Percentiles rank a stretch among this genome's conserved stretches.
Conservation (phyloP, 2,329 filamentous ascomycete genomes). For the Arthrobotrys musiformis region DNA sequence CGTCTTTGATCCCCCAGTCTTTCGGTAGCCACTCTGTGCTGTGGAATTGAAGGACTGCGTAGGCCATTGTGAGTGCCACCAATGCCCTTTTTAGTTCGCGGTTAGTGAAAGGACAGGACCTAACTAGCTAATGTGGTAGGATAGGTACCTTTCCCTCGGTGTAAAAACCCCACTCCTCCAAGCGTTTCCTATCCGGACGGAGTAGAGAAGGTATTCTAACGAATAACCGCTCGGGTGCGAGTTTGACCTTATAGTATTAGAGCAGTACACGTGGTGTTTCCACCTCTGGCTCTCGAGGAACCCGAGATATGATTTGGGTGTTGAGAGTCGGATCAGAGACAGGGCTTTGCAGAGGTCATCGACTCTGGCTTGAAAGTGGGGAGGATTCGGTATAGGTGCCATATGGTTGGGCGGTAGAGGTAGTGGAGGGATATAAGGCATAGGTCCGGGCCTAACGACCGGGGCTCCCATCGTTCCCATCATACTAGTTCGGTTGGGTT, state of each 20-base stretch:
- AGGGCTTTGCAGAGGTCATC: constrained; percentile 1
- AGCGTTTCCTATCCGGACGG: background rate
- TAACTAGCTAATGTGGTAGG: background rate
- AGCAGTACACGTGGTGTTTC: constrained; percentile 3
- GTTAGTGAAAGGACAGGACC: no score
- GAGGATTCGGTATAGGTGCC: background rate
- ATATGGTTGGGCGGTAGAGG: background rate
- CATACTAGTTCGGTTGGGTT: background rate
- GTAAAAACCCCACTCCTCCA: background rate
- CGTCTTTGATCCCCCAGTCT: background rate
- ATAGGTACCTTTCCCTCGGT: background rate
- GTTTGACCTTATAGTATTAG: background rate
- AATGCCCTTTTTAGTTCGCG: background rate
- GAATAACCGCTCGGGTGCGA: background rate
- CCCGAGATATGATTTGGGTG: background rate
- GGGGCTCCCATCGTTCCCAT: background rate
- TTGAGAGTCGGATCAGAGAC: background rate
- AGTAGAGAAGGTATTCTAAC: background rate
- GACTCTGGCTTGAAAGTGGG: background rate
- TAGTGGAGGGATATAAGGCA: background rate
- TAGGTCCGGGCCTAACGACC: background rate
- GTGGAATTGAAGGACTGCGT: background rate
- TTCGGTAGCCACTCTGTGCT: background rate
- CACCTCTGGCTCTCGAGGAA: background rate
- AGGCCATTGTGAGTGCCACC: background rate